Evolutionary conservation across 2,329 filamentous ascomycete species (phyloP), one percentile per base, ranked within the genome.

Genomic region (Huntiella bhutanensis): DNA sequence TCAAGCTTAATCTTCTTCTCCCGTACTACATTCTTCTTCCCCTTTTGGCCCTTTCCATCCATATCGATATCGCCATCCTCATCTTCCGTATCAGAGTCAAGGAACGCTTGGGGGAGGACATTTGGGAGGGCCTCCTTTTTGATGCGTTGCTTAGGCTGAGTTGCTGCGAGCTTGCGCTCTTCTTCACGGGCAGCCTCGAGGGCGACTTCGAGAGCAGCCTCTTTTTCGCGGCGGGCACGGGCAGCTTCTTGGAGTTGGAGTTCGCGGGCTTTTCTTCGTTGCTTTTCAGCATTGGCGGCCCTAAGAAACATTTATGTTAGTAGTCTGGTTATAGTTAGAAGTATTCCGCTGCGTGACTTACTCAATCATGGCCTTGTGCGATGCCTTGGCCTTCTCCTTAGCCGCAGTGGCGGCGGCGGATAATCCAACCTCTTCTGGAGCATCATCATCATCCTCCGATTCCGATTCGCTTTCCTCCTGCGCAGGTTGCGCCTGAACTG

Each of bases 341-440:
- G 7, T 40, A 15, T 40, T 12, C 3, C 7, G 4, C 4, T 10
- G 13, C 10, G 5, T 40, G 10, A 58, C 69, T 51, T 58, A 75
- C 72, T 69, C 62, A 53, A 69, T 65, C 5, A 65, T 67, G 16
- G 67, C 69, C 49, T 68, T 67, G 49, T 66, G 62, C 34, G 65
- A 64, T 11, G 62, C 64, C 50, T 68, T 62, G 1, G 64, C 61
- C 3, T 65, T 64, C 52, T 67, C 63, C 50, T 65, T 63, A 16
- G 63, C 60, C 49, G 67, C 60, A 11, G 60, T 63, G 1, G 69
- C 70, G 3, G 65, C 69, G 41, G 63, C 62, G 10, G 60, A 57
- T 1, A 70, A 70, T 0, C 72, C 75, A n/a, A 76, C 65, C 3
- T 69, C 71, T 57, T 76, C 73, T 6, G 72, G 72, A 0, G 71